These are phyloP conservation scores for Nicotiana rustica DNA, from an alignment of 305 asterid species.

Conservation along the genomic window DNA sequence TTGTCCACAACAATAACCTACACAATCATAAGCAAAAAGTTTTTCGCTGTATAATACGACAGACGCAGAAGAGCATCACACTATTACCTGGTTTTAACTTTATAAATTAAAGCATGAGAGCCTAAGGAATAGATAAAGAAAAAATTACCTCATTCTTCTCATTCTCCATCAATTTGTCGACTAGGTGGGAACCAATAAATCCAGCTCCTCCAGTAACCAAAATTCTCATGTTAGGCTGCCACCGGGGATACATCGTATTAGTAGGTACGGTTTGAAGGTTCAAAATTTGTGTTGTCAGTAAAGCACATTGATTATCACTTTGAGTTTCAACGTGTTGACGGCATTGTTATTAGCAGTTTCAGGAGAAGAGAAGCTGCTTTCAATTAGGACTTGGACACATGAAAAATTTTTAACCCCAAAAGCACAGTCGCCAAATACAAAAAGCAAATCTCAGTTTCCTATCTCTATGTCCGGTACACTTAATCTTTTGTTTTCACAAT, in stretches of 20 bases:
- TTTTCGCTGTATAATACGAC: neutral
- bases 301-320: neutral
- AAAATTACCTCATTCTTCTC: constrained; percentile 49
- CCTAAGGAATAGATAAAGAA: neutral
- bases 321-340: neutral
- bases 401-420: neutral
- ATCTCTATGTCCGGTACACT: neutral
- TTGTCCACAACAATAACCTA: constrained; percentile 34
- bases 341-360: too few species aligned
- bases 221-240: constrained; percentile 53
- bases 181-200: constrained; percentile 52
- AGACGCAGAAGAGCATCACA: neutral
- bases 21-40: neutral
- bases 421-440: neutral
- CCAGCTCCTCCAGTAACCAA: constrained; percentile 57
- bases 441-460: neutral
- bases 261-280: neutral
- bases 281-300: neutral
- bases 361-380: neutral
- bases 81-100: neutral
- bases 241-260: neutral
- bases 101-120: too few species aligned
- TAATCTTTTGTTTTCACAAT: neutral
- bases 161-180: constrained; percentile 52
- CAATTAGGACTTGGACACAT: neutral